Base-by-base conservation (phyloP, 352 stramenopile genomes). In the Phytophthora crassamura region DNA sequence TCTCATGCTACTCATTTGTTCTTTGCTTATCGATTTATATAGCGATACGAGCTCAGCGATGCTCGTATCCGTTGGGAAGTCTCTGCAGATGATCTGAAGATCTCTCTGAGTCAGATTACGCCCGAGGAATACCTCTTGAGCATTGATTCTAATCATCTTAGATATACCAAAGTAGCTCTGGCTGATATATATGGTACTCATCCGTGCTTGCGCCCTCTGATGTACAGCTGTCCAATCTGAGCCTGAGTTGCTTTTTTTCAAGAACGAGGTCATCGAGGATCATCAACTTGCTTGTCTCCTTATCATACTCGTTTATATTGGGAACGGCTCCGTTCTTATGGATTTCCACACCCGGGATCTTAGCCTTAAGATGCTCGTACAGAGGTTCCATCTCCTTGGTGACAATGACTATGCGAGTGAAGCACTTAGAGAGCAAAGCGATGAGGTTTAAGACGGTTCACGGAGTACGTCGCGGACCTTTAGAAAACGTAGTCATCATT, bases 311-410 rank as follows among this genome's bases (percentile, higher is more conserved):
- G 18, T 20, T 49, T 33, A 66, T 58, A 34, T 30, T 16, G 30
- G 40, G 40, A 49, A 59, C 39, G 1, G 35, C 14, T 11, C 58
- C 58, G 3, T 55, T 14, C 47, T 66, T 48, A 35, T 48, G 12
- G 3, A 66, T 35, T 9, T 66, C 39, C 5, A 66, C 58, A 28
- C 47, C 47, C 16, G 49, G 35, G 32, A 68, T 62, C 18, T 43
- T 62, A 0, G 55, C 40, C 51, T 68, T 68, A 0, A 68, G 51
- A 47, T 62, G 59, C 43, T 68, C 59, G 22, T 68, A 68, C 6
- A 61, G 14, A 10, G 35, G 38, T 14, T 68, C 59, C 32, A 57
- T 68, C 5, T 32, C 40, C n/a, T 68, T 68, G 9, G 59, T 68
- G 11, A 9, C 42, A 20, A 68, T 68, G 5, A 56, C 16, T 2